Evolutionary conservation across 192 early-diverging fungal species (phyloP), one percentile per base, ranked within the genome.

Genomic region (Entomortierella beljakovae): DNA sequence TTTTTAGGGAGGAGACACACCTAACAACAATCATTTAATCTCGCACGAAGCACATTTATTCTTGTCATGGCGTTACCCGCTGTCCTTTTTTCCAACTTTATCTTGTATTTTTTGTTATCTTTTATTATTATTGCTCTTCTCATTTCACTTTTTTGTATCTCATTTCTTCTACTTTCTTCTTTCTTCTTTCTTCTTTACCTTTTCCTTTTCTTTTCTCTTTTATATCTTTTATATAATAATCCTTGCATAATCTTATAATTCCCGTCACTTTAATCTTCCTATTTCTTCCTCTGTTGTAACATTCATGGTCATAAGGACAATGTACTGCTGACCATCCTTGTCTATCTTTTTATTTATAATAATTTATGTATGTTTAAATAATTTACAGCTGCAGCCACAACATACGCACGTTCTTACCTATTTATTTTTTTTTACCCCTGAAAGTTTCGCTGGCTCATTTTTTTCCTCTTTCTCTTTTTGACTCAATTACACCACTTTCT

Each of bases 41-140:
- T 10, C 43, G 43, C 43, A 46, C 43, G 43, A 46, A 46, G 43
- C 43, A 46, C 43, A 46, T 46, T 46, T 46, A 38, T 38, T 38
- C 37, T 38, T 13, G 37, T 46, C 5, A 5, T 46, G 43, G 15
- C 43, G 20, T 46, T 46, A 15, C 43, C 43, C 43, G 43, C 43
- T 20, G 43, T 62, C 7, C 32, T 32, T 32, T 62, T 46, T 25
- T 31, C 50, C n/a, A 15, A 23, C 28, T 26, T 32, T 33, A 2
- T 49, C 46, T 34, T 29, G 35, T 22, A n/a, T 20, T 35, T 34
- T 23, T 34, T 31, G 33, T 52, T 23, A 1, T 48, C 29, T 42
- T 42, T 35, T 34, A 26, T 55, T n/a, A 20, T 43, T 54, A 20
- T 23, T 42, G 33, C 11, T 35, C 51, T 38, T 35, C 15, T 28